Evolutionary conservation across 106 monocot species (phyloP), one percentile per base, ranked within the genome.

Genomic region (Iris macrosiphon): DNA sequence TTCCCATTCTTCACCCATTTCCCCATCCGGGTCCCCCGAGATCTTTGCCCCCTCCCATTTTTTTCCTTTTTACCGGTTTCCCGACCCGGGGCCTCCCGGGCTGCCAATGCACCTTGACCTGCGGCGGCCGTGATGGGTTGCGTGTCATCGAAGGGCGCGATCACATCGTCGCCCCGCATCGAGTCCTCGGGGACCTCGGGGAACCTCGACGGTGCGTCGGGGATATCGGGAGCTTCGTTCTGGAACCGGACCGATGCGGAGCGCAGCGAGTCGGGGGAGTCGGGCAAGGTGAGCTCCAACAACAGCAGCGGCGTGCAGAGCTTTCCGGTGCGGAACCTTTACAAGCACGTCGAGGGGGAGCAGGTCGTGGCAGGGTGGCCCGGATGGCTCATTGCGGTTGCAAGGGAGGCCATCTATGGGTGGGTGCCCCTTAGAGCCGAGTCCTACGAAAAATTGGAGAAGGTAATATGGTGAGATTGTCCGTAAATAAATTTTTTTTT

Each of bases 281-380:
- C 78, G 1, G 60, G 62, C 59, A 80, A 59, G 49, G 38, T 58
- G 17, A 77, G 61, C 54, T 64, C 80, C 17, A 57, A 35, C 22
- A 49, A 57, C 13, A 34, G 44, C 0, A 61, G 52, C 44, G 68
- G 75, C 1, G n/a, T n/a, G n/a, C 38, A 38, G 48, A 79, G 79
- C 62, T 70, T 73, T 12, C 72, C 57, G 30, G 40, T 81, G 47
- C 68, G 82, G 34, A 93, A 78, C 42, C 40, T 88, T 22, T 77
- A 72, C 45, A 64, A 63, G 27, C 67, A 75, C 30, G 38, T 78
- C 16, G 87, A 88, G 50, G 93, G 74, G 0, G 93, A 93, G 68
- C 83, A 72, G 51, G 69, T 63, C 25, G 93, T 83, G 1, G 93
- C 93, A 2, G 93, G 93, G 10, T 93, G 93, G 93, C 93, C 93